Base-by-base conservation (phyloP, 768 basidiomycete species). In the Boletellus ananiceps region DNA sequence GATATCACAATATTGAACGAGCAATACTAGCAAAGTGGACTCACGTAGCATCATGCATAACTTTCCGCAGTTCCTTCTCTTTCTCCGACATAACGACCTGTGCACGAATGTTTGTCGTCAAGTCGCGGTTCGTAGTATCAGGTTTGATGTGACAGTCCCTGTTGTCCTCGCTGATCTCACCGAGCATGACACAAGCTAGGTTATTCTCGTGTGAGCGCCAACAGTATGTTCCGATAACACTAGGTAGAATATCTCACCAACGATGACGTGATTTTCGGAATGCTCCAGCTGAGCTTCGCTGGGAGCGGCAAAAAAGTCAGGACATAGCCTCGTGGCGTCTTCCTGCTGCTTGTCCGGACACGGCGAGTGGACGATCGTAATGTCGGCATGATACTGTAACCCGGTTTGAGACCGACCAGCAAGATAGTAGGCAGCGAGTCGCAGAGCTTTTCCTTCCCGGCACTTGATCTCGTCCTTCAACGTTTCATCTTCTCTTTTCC, bases 231-330 rank as follows among this genome's bases (percentile, higher is more conserved):
- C 23, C 6, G 16, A 4, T 3, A 21, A 6, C 11, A 15, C 4
- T 12, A 8, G 8, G n/a, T 2, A 1, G 8, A 7, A 5, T 31
- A 3, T 19, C 47, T 49, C 25, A 53, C 52, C 52, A 3, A 46
- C 27, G 31, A 54, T 38, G 18, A 54, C 40, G 27, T 50, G 35
- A 1, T 43, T n/a, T 29, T 41, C 15, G 15, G 52, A 58, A 8
- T 43, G 49, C 3, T 16, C 18, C 18, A 58, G 33, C 32, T 58
- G 57, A 9, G 54, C 49, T 21, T 31, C 14, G 6, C 33, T 59
- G 15, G 57, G 47, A n/a, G 57, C 49, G n/a, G 49, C 42, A 16
- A 47, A 54, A 45, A 40, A 58, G 44, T 58, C 52, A 0, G 57
- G 57, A 35, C 49, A 59, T 16, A 57, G 38, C 11, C 57, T 49